These are phyloP conservation scores for Logfia minima DNA, from an alignment of 129 eudicot genomes.

Conservation along the genomic window DNA sequence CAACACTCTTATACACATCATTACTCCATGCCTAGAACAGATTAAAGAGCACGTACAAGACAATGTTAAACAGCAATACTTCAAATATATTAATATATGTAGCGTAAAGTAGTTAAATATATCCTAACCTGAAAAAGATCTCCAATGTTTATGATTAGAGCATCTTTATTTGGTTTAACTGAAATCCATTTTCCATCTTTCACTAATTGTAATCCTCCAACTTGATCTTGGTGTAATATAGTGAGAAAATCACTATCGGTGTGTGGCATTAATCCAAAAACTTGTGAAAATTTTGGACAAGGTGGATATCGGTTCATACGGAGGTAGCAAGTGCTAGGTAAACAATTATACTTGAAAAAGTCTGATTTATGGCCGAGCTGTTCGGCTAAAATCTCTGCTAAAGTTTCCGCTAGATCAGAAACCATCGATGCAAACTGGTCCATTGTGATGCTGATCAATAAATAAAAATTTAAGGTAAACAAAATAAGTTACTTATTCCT, in stretches of 20 bases:
- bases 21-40: constrained; percentile 85
- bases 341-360: constrained; percentile 49
- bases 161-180: constrained; percentile 69
- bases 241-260: constrained; percentile 90
- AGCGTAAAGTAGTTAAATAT: too few species aligned
- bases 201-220: constrained; percentile 71
- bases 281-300: constrained; percentile 43
- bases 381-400: constrained; percentile 65
- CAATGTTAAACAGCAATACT: too few species aligned
- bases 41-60: background rate
- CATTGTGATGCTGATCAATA: constrained; percentile 49
- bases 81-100: too few species aligned
- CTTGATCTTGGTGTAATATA: constrained; percentile 63
- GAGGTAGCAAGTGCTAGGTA: constrained; percentile 55
- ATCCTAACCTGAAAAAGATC: constrained; percentile 70
- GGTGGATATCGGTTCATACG: constrained; percentile 74
- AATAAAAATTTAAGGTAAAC: background rate
- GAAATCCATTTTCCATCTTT: constrained; percentile 79
- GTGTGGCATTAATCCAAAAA: constrained; percentile 65
- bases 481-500: background rate
- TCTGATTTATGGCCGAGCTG: constrained; percentile 41
- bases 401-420: constrained; percentile 46
- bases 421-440: constrained; percentile 49
- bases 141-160: constrained; percentile 80
- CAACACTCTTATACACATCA: constrained; percentile 69